phyloP scores from a whole-genome alignment of 441 rosid species.

The Viola pubescens region DNA sequence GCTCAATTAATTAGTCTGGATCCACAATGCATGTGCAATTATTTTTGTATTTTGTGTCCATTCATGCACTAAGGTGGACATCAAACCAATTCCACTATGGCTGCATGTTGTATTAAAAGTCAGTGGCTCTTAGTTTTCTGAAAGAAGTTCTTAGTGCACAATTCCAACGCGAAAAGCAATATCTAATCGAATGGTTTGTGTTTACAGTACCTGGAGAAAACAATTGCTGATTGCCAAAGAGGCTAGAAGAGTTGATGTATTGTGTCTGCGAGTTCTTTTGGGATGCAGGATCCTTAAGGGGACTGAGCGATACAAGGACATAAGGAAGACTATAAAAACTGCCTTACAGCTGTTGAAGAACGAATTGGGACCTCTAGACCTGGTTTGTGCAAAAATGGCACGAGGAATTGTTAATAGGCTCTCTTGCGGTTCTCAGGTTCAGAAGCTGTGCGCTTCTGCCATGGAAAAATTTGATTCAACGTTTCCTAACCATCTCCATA shows the following conservation, averaged over 20 bases:
- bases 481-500: conserved; percentile 2
- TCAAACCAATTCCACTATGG: too few species aligned
- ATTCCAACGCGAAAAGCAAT: neutral
- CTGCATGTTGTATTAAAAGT: too few species aligned
- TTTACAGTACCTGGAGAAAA: conserved; percentile 76
- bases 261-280: conserved; percentile 71
- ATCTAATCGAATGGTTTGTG: conserved; percentile 10
- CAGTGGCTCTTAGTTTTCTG: too few species aligned
- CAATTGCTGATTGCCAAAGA: conserved; percentile 68
- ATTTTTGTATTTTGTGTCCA: too few species aligned
- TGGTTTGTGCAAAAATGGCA: conserved; percentile 65
- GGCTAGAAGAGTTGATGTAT: conserved; percentile 75
- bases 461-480: conserved; percentile 45
- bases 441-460: conserved; percentile 61
- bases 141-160: too few species aligned
- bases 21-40: too few species aligned
- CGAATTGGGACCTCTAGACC: conserved; percentile 76
- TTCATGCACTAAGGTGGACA: too few species aligned
- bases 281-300: conserved; percentile 68
- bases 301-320: conserved; percentile 41
- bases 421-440: conserved; percentile 70
- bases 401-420: conserved; percentile 84
- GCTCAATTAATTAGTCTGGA: neutral
- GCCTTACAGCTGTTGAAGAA: conserved; percentile 64
- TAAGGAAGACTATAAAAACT: conserved; percentile 49